Base-by-base conservation (phyloP, 805 yeast species). In the Ogataea populi-albae region DNA sequence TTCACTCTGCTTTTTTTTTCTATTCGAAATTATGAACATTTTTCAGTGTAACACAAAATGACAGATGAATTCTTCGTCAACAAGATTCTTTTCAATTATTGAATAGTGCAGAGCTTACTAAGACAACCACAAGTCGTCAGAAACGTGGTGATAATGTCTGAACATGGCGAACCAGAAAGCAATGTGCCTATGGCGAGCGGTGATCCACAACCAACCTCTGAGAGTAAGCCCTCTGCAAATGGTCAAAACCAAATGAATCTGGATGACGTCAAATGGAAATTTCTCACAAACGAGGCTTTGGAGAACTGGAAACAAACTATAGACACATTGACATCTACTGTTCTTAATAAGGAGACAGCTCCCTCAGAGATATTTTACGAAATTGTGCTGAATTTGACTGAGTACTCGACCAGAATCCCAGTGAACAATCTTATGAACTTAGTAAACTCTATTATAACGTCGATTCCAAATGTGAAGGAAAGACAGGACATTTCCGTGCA, bases 361-460 rank as follows among this genome's bases (percentile, higher is more conserved):
- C 21, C 46, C 10, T 22, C 35, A 12, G 53, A 49, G 17, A 17
- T 58, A 3, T 56, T 57, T 23, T 56, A 57, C 37, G 64, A 59
- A 35, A 41, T 59, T 12, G 34, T 47, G 2, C 27, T 52, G 7
- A 31, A 35, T 17, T 22, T 55, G 26, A 37, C 41, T 22, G 61
- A 57, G 12, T 47, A 32, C 27, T 43, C 56, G 2, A 34, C 48
- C 7, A 41, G 62, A 28, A 40, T 52, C n/a, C 12, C 50, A 3
- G 25, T 38, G 5, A 35, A 39, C 10, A 38, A 41, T 5, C 37
- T 54, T 4, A 18, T 47, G 6, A 33, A 31, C 1, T 30, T 59
- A 6, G 40, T 50, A 1, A 50, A 56, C 34, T 46, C 40, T 5
- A 37, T 53, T 1, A 34, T 59, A 4, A 11, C 44, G 1, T 31